Conservation (phyloP, 2,329 filamentous ascomycete species). For the Truncatella angustata region DNA sequence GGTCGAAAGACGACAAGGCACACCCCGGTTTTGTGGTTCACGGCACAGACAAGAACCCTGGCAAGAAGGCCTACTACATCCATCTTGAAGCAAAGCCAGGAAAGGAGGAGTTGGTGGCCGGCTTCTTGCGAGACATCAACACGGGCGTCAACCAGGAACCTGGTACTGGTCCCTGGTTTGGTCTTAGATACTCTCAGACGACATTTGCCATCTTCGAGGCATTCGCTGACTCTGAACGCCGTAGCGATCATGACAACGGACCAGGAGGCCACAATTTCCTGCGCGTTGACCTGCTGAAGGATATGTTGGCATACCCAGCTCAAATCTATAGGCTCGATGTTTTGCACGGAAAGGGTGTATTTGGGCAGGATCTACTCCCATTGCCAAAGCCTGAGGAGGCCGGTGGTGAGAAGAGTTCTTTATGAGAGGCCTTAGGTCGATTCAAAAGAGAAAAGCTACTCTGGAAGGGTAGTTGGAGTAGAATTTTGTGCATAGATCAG, state of each 20-base stretch:
- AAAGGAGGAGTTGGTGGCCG: constrained; percentile 6
- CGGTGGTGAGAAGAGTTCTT: neutral
- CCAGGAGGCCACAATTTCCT: constrained; percentile 7
- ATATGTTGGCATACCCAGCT: constrained; percentile 8
- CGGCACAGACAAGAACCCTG: constrained; percentile 9
- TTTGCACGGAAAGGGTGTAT: constrained; percentile 5
- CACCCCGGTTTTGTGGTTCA: constrained; percentile 9
- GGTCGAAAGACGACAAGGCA: constrained; percentile 1
- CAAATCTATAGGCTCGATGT: constrained; percentile 9
- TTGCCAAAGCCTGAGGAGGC: neutral
- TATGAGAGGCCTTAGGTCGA: too few species aligned
- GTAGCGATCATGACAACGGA: constrained; percentile 6
- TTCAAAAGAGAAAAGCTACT: too few species aligned
- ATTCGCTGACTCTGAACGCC: constrained; percentile 1
- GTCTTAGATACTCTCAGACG: constrained; percentile 10
- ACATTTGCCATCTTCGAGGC: constrained; percentile 12
- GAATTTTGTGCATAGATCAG: too few species aligned
- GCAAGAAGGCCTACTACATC: constrained; percentile 11
- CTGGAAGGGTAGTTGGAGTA: too few species aligned
- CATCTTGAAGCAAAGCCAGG: constrained; percentile 10
- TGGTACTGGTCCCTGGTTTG: constrained; percentile 8
- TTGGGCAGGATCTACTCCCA: neutral
- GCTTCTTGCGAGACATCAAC: constrained; percentile 11
- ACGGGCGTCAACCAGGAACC: neutral
- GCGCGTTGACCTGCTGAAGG: constrained; percentile 6